Evolutionary conservation across 768 basidiomycete genomes (phyloP).

Genomic region (Termitomyces bulborhizus): DNA sequence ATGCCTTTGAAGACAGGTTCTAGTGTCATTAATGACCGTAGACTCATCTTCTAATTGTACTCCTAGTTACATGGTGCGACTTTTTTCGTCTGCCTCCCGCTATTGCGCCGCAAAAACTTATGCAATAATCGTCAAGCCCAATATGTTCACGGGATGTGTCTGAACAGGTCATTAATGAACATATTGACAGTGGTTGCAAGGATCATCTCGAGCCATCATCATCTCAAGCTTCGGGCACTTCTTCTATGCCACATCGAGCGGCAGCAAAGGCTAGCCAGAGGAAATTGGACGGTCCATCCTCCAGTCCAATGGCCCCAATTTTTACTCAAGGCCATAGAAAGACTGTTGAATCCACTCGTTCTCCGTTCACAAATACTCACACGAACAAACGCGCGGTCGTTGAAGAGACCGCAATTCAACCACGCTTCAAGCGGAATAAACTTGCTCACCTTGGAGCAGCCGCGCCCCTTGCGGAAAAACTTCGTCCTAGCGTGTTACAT

Average conservation of each 20-base stretch:
- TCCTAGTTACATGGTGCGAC: conserved; percentile 15
- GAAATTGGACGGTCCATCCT: conserved; percentile 11
- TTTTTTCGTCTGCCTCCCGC: neutral
- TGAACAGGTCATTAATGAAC: conserved; percentile 39
- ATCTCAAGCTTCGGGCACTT: conserved; percentile 9
- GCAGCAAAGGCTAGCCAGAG: conserved; percentile 10
- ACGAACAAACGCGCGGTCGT: conserved; percentile 14
- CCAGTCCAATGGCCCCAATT: conserved; percentile 34
- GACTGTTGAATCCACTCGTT: conserved; percentile 8
- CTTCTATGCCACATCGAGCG: conserved; percentile 2
- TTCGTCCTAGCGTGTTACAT: conserved; percentile 57
- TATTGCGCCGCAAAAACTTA: neutral
- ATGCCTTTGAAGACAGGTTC: conserved; percentile 9
- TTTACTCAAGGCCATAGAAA: conserved; percentile 24
- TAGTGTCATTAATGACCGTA: neutral
- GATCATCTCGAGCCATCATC: conserved; percentile 11
- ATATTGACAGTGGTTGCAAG: conserved; percentile 44
- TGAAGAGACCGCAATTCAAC: conserved; percentile 9
- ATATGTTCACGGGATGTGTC: conserved; percentile 39
- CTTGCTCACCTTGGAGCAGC: conserved; percentile 17
- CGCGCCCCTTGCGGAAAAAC: conserved; percentile 63
- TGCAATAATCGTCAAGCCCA: conserved; percentile 29
- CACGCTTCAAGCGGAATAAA: conserved; percentile 16
- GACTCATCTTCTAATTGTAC: neutral
- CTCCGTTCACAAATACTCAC: neutral